Evolutionary conservation across 345 rosid genomes (phyloP), one percentile per base, ranked within the genome.

Genomic region (Salix suchowensis): DNA sequence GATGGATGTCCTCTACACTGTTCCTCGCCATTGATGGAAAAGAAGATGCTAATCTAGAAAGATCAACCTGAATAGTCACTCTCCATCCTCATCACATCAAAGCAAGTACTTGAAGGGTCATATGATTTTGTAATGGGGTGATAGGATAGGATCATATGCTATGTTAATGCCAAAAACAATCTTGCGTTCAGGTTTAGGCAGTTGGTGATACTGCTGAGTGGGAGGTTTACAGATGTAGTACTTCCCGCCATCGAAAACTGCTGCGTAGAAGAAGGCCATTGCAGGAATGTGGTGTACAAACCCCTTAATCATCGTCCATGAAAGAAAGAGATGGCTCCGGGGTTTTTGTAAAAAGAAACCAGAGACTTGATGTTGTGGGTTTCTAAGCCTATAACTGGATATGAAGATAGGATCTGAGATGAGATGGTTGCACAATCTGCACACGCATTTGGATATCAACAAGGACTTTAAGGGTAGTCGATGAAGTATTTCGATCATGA

Each of bases 261-360:
- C 82, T 72, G 72, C 84, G 76, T n/a, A 84, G 81, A 61, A 84
- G 81, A 61, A 84, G 71, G 13, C 77, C 87, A 26, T 73, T 76
- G 73, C 84, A 76, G 7, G 84, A 68, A 65, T 81, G 76, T 21
- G 61, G 68, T 44, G 3, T 26, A 81, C n/a, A 1, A n/a, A 84
- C 68, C 16, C 84, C 84, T 0, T 72, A 26, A 40, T 70, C 66
- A 7, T 84, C 79, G 3, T 74, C 70, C 2, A 79, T 74, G 82
- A 84, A 76, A 65, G 73, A 65, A 0, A 79, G 79, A 8, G 73
- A 77, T 2, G 79, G 78, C 46, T 65, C 11, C 7, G 74, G 77
- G 11, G 81, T 39, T 67, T 78, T 77, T 76, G 85, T 48, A 81
- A 30, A 67, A 78, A 79, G 73, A 76, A 67, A n/a, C 83, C 48